These are phyloP conservation scores for Senna tora DNA, from an alignment of 306 rosid species.

Conservation along the genomic window DNA sequence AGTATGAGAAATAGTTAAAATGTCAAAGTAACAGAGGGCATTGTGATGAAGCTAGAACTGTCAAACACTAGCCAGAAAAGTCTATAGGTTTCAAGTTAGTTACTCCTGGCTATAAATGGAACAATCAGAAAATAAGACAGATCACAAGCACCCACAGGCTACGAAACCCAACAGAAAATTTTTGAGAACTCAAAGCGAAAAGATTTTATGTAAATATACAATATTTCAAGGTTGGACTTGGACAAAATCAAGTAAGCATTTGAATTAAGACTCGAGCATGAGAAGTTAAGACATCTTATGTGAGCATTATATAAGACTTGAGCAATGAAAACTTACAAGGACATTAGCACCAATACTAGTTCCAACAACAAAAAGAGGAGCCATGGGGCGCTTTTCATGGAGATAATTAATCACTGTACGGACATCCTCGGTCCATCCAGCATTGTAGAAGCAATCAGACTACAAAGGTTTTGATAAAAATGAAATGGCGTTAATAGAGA, in stretches of 20 bases:
- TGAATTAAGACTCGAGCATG: slow-evolving; percentile 21
- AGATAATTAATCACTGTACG: slow-evolving; percentile 69
- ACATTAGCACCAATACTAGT: slow-evolving; percentile 94
- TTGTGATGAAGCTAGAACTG: slow-evolving; percentile 20
- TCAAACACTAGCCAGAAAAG: neutral
- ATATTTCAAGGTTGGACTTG: slow-evolving; percentile 28
- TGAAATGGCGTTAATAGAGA: slow-evolving; percentile 23
- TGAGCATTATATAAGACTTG: slow-evolving; percentile 26
- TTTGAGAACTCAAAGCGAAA: neutral
- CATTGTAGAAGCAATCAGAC: slow-evolving; percentile 97
- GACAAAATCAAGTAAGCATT: slow-evolving; percentile 14
- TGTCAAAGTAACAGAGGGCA: neutral
- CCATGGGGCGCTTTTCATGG: slow-evolving; percentile 66
- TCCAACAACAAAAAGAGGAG: slow-evolving; percentile 85
- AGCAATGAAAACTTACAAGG: slow-evolving; percentile 59
- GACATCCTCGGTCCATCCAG: slow-evolving; percentile 98
- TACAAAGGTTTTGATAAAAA: slow-evolving; percentile 50
- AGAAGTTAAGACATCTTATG: slow-evolving; percentile 15
- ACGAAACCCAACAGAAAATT: neutral
- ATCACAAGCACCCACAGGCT: neutral
- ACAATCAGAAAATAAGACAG: neutral
- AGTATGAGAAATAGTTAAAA: neutral
- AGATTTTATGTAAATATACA: slow-evolving; percentile 8
- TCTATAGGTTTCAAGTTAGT: neutral
- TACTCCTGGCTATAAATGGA: slow-evolving; percentile 4